phyloP scores from a whole-genome alignment of 352 stramenopile species.

The Globisporangium megalacanthum region DNA sequence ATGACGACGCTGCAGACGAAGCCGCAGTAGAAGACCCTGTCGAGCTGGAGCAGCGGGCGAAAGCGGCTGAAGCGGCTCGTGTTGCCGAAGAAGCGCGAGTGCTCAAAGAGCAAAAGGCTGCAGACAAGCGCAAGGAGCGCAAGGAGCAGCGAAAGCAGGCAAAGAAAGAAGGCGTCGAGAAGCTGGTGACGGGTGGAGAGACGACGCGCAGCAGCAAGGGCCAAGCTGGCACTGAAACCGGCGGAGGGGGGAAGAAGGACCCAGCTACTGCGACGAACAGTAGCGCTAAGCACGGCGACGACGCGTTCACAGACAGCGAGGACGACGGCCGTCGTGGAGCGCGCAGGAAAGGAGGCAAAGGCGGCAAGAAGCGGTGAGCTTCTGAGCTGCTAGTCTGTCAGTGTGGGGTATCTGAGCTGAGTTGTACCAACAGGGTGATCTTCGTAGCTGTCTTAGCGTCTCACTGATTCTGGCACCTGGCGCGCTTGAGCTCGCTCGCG shows the following conservation, averaged over 20 bases:
- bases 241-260: slow-evolving; percentile 25
- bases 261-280: background rate
- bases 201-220: slow-evolving; percentile 2
- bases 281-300: slow-evolving; percentile 2
- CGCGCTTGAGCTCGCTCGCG: slow-evolving; percentile 38
- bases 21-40: slow-evolving; percentile 5
- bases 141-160: slow-evolving; percentile 81
- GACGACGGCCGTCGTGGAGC: slow-evolving; percentile 10
- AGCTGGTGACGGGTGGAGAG: slow-evolving; percentile 53
- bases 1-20: background rate
- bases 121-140: slow-evolving; percentile 70
- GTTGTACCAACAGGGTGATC: slow-evolving; percentile 8
- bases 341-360: slow-evolving; percentile 11
- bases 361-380: slow-evolving; percentile 14
- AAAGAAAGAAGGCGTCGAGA: slow-evolving; percentile 75
- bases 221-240: background rate
- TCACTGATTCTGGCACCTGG: slow-evolving; percentile 11
- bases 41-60: slow-evolving; percentile 22
- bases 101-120: slow-evolving; percentile 74
- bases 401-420: background rate
- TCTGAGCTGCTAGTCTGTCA: background rate
- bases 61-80: slow-evolving; percentile 27
- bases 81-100: slow-evolving; percentile 47
- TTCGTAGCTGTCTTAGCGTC: slow-evolving; percentile 3
- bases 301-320: slow-evolving; percentile 10